Percentiles rank a stretch among this genome's conserved stretches.
Conservation (phyloP, 1,139 yeast genomes). For the Suhomyces anneliseae region DNA sequence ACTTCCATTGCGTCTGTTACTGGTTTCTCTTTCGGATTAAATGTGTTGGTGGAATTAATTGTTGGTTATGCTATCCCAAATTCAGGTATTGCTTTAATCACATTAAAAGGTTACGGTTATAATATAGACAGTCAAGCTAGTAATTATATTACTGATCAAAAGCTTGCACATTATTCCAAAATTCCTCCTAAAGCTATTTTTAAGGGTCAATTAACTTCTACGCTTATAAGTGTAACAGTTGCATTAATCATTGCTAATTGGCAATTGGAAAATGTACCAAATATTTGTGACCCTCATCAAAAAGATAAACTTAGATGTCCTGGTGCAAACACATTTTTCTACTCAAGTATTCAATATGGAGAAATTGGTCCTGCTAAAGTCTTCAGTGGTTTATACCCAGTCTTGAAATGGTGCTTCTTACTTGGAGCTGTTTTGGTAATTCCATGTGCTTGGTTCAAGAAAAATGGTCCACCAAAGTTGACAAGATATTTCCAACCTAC, state of each 20-base stretch:
- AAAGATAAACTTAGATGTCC: slow-evolving; percentile 50
- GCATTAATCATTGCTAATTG: slow-evolving; percentile 56
- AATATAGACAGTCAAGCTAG: slow-evolving; percentile 67
- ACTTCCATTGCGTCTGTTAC: slow-evolving; percentile 52
- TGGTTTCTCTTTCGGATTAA: slow-evolving; percentile 53
- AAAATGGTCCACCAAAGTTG: slow-evolving; percentile 27
- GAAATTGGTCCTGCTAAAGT: slow-evolving; percentile 63
- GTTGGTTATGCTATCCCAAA: slow-evolving; percentile 67
- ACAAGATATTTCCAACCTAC: slow-evolving; percentile 47
- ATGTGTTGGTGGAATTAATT: slow-evolving; percentile 60
- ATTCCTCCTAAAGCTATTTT: slow-evolving; percentile 63
- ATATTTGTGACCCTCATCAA: slow-evolving; percentile 48
- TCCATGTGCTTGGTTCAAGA: slow-evolving; percentile 43
- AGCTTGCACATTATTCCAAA: slow-evolving; percentile 60
- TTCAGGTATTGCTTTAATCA: slow-evolving; percentile 59
- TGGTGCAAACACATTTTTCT: slow-evolving; percentile 46
- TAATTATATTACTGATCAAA: slow-evolving; percentile 54
- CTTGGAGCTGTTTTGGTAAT: slow-evolving; percentile 50
- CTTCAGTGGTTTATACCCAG: slow-evolving; percentile 51
- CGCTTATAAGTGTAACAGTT: slow-evolving; percentile 44
- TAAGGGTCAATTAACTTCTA: slow-evolving; percentile 55
- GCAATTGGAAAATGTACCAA: slow-evolving; percentile 48
- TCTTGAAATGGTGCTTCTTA: slow-evolving; percentile 51
- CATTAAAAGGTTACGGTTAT: slow-evolving; percentile 58
- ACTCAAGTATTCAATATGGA: slow-evolving; percentile 62